Evolutionary conservation across 352 stramenopile species (phyloP).

Genomic region (Phytophthora fragariae): DNA sequence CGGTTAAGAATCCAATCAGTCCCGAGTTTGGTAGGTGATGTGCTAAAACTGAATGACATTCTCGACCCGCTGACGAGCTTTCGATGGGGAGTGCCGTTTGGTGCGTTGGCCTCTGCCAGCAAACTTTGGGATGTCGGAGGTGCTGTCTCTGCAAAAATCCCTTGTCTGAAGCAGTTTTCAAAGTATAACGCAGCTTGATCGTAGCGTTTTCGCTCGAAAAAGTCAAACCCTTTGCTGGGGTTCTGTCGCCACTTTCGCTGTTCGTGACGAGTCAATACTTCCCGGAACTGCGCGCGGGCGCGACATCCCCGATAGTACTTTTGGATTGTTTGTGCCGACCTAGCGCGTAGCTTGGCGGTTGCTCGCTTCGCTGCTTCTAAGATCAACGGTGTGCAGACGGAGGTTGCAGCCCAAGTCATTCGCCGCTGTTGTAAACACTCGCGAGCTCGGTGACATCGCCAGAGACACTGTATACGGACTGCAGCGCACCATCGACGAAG

Average conservation of each 20-base stretch:
- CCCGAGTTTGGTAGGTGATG: constrained; percentile 35
- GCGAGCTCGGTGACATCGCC: constrained; percentile 47
- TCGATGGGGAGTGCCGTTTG: background rate
- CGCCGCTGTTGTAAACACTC: constrained; percentile 29
- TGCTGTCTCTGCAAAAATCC: constrained; percentile 32
- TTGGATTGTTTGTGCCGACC: constrained; percentile 49
- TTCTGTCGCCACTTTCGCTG: constrained; percentile 61
- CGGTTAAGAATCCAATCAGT: constrained; percentile 37
- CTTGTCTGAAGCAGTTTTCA: constrained; percentile 58
- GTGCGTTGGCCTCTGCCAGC: background rate
- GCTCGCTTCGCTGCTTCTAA: constrained; percentile 30
- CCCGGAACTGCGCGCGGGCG: constrained; percentile 45
- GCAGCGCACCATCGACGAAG: constrained; percentile 40
- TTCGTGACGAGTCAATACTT: constrained; percentile 38
- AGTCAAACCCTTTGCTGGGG: constrained; percentile 54
- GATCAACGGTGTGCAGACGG: constrained; percentile 29
- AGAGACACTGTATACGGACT: constrained; percentile 56
- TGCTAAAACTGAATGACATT: constrained; percentile 68
- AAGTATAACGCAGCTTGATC: constrained; percentile 55
- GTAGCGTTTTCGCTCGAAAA: constrained; percentile 49
- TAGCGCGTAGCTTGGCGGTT: constrained; percentile 26
- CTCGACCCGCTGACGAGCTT: constrained; percentile 39
- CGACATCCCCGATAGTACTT: constrained; percentile 52
- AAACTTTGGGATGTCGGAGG: background rate
- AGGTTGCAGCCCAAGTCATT: constrained; percentile 20